Evolutionary conservation across 2,329 filamentous ascomycete species (phyloP), one percentile per base, ranked within the genome.

Genomic region (Scopulariopsis brevicaulis): DNA sequence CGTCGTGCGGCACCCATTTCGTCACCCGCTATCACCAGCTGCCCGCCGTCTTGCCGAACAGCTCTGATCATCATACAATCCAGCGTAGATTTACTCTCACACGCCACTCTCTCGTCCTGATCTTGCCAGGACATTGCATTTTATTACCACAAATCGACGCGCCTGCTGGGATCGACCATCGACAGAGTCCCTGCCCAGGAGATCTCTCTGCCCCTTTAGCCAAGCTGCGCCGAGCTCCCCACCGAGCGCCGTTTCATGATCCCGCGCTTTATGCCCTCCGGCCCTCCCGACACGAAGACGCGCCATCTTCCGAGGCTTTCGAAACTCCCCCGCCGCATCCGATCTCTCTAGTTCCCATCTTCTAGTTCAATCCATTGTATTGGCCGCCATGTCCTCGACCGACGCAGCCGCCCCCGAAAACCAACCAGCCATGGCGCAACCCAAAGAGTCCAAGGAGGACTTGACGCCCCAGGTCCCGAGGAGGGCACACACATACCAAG

Each of bases 401-500:
- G 10, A 53, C 24, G 7, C 51, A 12, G 28, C 24, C 14, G 2
- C 25, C 28, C 24, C 25, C 51, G 18, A 34, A 7, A 15, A 14
- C 51, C 11, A n/a, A 22, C 28, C 15, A 32, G 25, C 51, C 14
- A 14, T n/a, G 6, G 24, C 24, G 24, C 24, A n/a, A 24, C 11
- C 51, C 3, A n/a, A n/a, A 7, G 51, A n/a, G 51, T 32, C 51
- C 8, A n/a, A n/a, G 15, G 51, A 34, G 4, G 51, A 53, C 7
- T 24, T 24, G 15, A 22, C 28, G 51, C 28, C n/a, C 25, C 28
- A 53, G 15, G 51, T 34, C 51, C 56, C 51, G 12, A 20, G 8
- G 20, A 46, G 56, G 28, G 56, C 56, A 12, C 32, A 54, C 18
- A 58, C 56, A 12, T 58, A 53, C 20, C 51, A 54, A 28, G 46